Evolutionary conservation across 768 basidiomycete species (phyloP).

Genomic region (Suillus spraguei): DNA sequence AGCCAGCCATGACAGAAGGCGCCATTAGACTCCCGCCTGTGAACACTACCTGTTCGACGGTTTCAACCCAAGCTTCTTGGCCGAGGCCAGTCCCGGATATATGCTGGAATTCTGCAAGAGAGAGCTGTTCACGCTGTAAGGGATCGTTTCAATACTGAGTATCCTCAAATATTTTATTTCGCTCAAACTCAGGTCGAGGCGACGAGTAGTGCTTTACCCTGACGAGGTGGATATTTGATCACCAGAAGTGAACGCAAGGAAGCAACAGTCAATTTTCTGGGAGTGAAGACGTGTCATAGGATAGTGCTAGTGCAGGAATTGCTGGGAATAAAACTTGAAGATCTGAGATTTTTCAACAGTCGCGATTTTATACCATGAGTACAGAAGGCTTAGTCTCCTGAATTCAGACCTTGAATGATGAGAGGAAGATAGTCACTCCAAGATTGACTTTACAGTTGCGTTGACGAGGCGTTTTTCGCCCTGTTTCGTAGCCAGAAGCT

Average conservation of each 20-base stretch:
- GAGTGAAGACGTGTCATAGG: not conserved
- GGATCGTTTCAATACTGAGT: not conserved
- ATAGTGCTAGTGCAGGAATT: not conserved
- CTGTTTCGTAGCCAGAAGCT: no score
- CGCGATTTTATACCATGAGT: not conserved
- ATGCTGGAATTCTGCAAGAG: not conserved
- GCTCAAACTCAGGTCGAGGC: not conserved
- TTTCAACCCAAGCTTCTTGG: not conserved
- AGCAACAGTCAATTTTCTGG: not conserved
- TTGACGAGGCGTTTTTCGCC: no score
- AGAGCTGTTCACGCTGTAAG: not conserved
- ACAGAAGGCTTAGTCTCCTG: no score
- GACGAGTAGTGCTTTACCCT: not conserved
- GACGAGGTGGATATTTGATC: not conserved
- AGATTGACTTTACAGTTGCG: no score
- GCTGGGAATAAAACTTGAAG: not conserved
- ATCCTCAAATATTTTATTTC: not conserved
- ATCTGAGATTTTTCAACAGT: not conserved
- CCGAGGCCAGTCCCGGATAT: not conserved
- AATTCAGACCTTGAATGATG: no score
- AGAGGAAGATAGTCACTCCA: no score
- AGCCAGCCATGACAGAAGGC: no score
- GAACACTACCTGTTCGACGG: not conserved
- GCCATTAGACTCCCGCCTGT: no score
- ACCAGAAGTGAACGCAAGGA: not conserved